Evolutionary conservation across 2,329 filamentous ascomycete genomes (phyloP), one percentile per base, ranked within the genome.

Genomic region (Sporothrix variecibatus): DNA sequence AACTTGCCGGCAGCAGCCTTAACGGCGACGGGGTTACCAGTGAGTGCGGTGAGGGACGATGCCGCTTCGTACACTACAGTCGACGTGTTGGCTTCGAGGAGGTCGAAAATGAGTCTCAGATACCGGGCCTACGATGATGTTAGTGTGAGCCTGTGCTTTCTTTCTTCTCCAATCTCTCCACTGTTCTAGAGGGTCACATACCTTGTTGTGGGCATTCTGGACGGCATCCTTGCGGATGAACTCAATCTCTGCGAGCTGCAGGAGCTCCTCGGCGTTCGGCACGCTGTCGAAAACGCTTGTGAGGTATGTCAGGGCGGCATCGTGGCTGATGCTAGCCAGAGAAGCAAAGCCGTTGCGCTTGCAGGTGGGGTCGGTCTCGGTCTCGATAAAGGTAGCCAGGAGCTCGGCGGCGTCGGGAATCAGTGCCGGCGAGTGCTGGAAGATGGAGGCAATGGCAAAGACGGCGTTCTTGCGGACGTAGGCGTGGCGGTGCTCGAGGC

Each of bases 401-500:
- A 99, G 90, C 79, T 99, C 96, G 72, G 96, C 91, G 38, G 96
- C 96, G 83, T 99, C 96, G 60, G 96, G 96, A 80, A 99, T 98
- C 72, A 99, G 88, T 75, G 92, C 90, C 76, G 96, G 94, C 38
- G 94, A 95, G 84, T 98, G 94, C 81, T 92, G 90, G 86, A 91
- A 95, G 81, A 99, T 98, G 72, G 94, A 96, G 17, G 96, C 91
- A 76, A 99, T 90, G 34, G 96, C 96, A 83, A 96, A 98, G 31
- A 98, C 96, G 68, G 96, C 95, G 80, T 98, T 98, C 87, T 99
- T 99, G 80, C 96, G 93, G 74, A 99, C 96, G 81, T 99, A 99
- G 74, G 94, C 95, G 82, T 99, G 96, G 77, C 96, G 91, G 83
- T 99, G 95, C 82, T 98, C 95, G 76, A 99, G 91, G 82, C 96